Base-by-base conservation (phyloP, 2,329 filamentous ascomycete genomes). In the Nemania abortiva region DNA sequence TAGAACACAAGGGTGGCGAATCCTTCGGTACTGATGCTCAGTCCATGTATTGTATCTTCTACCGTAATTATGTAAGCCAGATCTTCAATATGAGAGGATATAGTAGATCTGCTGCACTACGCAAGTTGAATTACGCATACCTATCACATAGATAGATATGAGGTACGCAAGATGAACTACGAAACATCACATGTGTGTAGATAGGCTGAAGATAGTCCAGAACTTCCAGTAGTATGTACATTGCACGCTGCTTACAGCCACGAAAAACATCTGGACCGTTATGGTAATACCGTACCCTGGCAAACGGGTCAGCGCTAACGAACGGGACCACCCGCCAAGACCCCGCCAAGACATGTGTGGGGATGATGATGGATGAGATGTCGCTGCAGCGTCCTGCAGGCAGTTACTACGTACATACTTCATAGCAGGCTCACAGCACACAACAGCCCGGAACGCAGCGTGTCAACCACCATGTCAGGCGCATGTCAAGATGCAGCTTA, bases 401-500 rank as follows among this genome's bases (percentile, higher is more conserved):
- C 27, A 65, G 52, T 65, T 65, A 62, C 57, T 56, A 61, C 45
- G 49, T 18, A 18, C 18, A 31, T 18, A 11, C 34, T 37, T 37
- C 34, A 9, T 37, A 37, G 24, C 24, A 27, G 2, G 24, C 5
- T 27, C 34, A 37, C 7, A 37, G 11, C 34, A 37, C 7, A 37
- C 34, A 37, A 37, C 7, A 37, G 11, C 34, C n/a, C 29, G 6
- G 42, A 31, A 57, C 42, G 54, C 54, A 57, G 54, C 22, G 18
- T 57, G 54, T 57, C 34, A 57, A 37, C 3, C 49, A 10, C 13
- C 31, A 11, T 47, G 37, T 49, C 54, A 54, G 50, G 39, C 65
- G 60, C 31, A 11, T 47, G 37, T 54, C 54, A 54, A 55, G 39
- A 68, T 65, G 60, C 66, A 68, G 50, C 50, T 56, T 37, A 27